Evolutionary conservation across 805 yeast genomes (phyloP).

Genomic region (Kluyveromyces lactis): DNA sequence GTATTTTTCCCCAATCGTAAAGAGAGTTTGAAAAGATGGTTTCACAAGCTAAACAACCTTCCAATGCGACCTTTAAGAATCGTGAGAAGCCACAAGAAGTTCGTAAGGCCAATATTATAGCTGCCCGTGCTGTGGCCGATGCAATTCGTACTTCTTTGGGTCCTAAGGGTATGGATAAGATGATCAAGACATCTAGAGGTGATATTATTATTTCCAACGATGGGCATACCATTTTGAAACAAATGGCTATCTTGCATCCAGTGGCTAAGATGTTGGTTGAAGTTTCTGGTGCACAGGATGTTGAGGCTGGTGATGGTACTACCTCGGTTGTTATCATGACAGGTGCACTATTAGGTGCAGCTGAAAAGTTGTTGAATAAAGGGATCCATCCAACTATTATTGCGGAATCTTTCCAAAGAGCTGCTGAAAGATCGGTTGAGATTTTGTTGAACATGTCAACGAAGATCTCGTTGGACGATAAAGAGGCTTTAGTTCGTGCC

Average conservation of each 20-base stretch:
- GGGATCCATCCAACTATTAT: slow-evolving; percentile 95
- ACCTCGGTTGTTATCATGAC: slow-evolving; percentile 94
- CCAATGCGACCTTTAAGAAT: slow-evolving; percentile 85
- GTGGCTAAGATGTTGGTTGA: slow-evolving; percentile 98
- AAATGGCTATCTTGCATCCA: slow-evolving; percentile 98
- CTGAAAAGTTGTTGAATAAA: slow-evolving; percentile 78
- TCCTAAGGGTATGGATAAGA: slow-evolving; percentile 99
- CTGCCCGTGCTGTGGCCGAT: slow-evolving; percentile 92
- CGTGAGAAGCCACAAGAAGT: slow-evolving; percentile 95
- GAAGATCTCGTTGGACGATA: slow-evolving; percentile 68
- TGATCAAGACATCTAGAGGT: slow-evolving; percentile 91
- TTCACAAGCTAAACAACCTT: slow-evolving; percentile 32
- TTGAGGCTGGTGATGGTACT: slow-evolving; percentile 99
- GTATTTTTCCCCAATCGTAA: neutral
- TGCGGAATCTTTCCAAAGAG: slow-evolving; percentile 87
- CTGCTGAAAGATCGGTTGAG: slow-evolving; percentile 76
- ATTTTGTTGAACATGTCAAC: slow-evolving; percentile 78
- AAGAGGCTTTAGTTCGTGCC: slow-evolving; percentile 79
- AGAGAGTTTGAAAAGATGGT: neutral
- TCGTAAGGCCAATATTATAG: slow-evolving; percentile 77
- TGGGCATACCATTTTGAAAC: slow-evolving; percentile 93
- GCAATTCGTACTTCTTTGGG: slow-evolving; percentile 94
- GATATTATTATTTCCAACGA: slow-evolving; percentile 93
- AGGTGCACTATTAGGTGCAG: slow-evolving; percentile 91
- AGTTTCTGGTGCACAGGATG: slow-evolving; percentile 94